Base-by-base conservation (phyloP, 1,284 basidiomycete genomes). In the Sporisorium iseilematis-ciliati region DNA sequence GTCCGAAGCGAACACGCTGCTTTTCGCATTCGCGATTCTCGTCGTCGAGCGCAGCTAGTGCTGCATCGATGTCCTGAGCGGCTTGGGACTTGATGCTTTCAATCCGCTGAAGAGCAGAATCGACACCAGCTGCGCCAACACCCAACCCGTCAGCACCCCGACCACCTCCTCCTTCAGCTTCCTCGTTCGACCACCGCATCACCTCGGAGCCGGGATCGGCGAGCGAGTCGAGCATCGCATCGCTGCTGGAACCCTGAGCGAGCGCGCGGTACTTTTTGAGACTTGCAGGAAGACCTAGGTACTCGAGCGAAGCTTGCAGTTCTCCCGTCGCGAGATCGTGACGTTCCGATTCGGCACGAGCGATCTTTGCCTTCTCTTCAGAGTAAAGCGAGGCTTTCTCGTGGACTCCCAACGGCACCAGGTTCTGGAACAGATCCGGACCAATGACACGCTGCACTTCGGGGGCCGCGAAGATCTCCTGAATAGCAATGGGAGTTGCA, bases 311-410 rank as follows among this genome's bases (percentile, higher is more conserved):
- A 50, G 92, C 92, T 68, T 90, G 88, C 38, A 91, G 89, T 85
- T 97, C 93, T 1, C 88, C 91, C 79, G 97, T 94, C 0, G 92
- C 91, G 14, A 90, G 86, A 72, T 98, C 95, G 0, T 91, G 91
- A 50, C 91, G 90, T 88, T 98, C 95, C 1, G 92, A 91, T 84
- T 98, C 95, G 2, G 88, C 90, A 41, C 97, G 89, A 1, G 94
- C 93, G 25, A 99, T 88, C 86, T 99, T 98, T 16, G 96, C 97
- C 87, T 99, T 98, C 87, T 99, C 97, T 85, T 99, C 96, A 1
- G 94, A 96, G 86, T 99, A 99, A 18, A 99, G 91, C 63, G 92
- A 93, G 7, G 97, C 95, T 75, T 92, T 93, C 87, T 98, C 95
- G 85, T 98, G 95, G 5, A 99, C 95, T 70, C 93, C 93, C 35